Evolutionary conservation across 768 basidiomycete genomes (phyloP).

Genomic region (Suillus placidus): DNA sequence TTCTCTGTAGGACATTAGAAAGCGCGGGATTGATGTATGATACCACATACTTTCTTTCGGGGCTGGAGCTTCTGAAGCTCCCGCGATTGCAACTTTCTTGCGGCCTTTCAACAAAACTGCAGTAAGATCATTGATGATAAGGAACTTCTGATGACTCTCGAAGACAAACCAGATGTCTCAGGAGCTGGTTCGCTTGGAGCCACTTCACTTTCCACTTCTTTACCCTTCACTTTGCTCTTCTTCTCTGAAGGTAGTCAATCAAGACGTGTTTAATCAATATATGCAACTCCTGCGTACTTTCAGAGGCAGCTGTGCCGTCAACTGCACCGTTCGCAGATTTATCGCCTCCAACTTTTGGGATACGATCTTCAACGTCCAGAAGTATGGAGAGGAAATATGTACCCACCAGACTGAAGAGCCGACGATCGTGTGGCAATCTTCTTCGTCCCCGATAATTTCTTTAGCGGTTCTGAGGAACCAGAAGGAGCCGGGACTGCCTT

Average conservation of each 20-base stretch:
- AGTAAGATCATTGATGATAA: not conserved
- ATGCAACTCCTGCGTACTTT: slow-evolving; percentile 1
- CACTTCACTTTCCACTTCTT: not conserved
- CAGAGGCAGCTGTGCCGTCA: not conserved
- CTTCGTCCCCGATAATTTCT: not conserved
- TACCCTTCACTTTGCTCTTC: not conserved
- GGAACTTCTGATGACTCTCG: not conserved
- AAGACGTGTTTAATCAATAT: not conserved
- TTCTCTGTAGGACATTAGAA: slow-evolving; percentile 1
- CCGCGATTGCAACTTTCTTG: not conserved
- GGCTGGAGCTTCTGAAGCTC: not conserved
- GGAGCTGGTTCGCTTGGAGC: not conserved
- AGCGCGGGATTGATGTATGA: not conserved
- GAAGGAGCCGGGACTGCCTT: not conserved
- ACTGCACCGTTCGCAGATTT: not conserved
- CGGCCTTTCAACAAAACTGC: not conserved
- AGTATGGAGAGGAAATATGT: too few relatives aligned
- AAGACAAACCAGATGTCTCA: not conserved
- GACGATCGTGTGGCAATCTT: too few relatives aligned
- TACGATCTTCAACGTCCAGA: not conserved
- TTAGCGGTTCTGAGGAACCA: not conserved
- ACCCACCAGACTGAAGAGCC: not conserved
- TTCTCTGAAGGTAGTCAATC: slow-evolving; percentile 1
- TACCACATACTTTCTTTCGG: slow-evolving; percentile 5
- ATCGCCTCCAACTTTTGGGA: not conserved